Percentiles rank a stretch among this genome's conserved stretches.
phyloP scores from a whole-genome alignment of 1,284 basidiomycete species.

The Tausonia pullulans region DNA sequence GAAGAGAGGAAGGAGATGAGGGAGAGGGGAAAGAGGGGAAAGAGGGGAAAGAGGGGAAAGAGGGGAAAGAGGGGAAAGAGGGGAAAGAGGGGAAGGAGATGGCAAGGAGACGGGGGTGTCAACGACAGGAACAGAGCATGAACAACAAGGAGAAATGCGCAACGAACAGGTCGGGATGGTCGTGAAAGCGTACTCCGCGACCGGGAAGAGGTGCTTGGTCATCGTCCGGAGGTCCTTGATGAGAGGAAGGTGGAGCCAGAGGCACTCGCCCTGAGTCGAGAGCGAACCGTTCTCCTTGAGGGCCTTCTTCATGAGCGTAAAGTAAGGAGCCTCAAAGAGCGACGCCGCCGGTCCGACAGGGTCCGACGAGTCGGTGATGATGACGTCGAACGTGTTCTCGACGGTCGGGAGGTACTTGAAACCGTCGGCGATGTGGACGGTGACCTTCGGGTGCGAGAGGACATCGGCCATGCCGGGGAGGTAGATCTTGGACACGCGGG shows the following conservation, averaged over 20 bases:
- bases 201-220: slow-evolving; percentile 68
- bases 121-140: neutral
- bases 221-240: slow-evolving; percentile 68
- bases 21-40: no score
- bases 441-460: slow-evolving; percentile 72
- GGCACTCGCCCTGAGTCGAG: slow-evolving; percentile 90
- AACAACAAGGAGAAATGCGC: neutral
- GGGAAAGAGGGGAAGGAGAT: no score
- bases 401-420: slow-evolving; percentile 93
- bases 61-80: no score
- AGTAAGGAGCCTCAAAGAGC: slow-evolving; percentile 96
- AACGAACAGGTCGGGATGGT: slow-evolving; percentile 75
- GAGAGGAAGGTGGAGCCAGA: slow-evolving; percentile 88
- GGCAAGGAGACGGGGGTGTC: no score
- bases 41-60: no score
- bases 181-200: slow-evolving; percentile 85
- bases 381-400: slow-evolving; percentile 86
- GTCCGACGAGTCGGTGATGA: slow-evolving; percentile 98
- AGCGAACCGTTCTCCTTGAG: slow-evolving; percentile 85
- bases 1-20: no score
- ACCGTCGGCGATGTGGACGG: slow-evolving; percentile 85
- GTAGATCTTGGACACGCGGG: slow-evolving; percentile 85
- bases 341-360: slow-evolving; percentile 91
- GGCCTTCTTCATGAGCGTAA: slow-evolving; percentile 82
- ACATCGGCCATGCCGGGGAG: slow-evolving; percentile 90